These are phyloP conservation scores for Aspergillus asperescens DNA, from an alignment of 495 filamentous ascomycete species.

Conservation along the genomic window DNA sequence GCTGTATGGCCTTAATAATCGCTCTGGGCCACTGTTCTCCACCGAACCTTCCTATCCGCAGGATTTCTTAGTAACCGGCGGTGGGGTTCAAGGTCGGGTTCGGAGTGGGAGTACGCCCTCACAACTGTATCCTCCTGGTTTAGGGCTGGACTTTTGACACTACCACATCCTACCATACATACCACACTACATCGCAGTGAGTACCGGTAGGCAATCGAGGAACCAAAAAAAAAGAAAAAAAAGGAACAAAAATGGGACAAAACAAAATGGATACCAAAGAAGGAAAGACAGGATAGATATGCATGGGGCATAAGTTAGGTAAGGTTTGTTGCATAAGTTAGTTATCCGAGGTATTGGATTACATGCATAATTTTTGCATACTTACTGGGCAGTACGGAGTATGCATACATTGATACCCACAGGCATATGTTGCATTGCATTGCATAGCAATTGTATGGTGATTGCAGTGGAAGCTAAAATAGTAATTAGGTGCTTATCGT, in stretches of 20 bases:
- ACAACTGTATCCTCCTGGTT: neutral
- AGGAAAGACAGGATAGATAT: neutral
- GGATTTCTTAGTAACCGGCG: neutral
- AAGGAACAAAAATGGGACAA: no score
- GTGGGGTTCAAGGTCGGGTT: neutral
- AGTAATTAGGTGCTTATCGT: no score
- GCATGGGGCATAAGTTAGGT: neutral
- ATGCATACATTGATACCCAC: neutral
- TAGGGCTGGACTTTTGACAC: neutral
- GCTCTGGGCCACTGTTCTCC: conserved; percentile 31
- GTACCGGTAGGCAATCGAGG: neutral
- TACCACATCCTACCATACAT: no score
- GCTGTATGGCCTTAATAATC: conserved; percentile 29
- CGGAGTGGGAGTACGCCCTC: neutral
- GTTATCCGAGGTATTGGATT: neutral
- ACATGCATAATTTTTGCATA: neutral
- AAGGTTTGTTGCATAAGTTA: neutral
- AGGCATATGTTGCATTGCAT: neutral
- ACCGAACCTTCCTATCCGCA: conserved; percentile 3
- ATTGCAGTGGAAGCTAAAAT: no score
- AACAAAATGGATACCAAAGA: no score
- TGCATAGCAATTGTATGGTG: neutral
- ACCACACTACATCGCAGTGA: no score
- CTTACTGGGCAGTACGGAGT: no score
- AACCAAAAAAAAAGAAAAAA: neutral